A percentile compares a stretch with the other conserved stretches of the same genome.
Conservation (phyloP, 768 basidiomycete genomes). For the Calocera cornea region DNA sequence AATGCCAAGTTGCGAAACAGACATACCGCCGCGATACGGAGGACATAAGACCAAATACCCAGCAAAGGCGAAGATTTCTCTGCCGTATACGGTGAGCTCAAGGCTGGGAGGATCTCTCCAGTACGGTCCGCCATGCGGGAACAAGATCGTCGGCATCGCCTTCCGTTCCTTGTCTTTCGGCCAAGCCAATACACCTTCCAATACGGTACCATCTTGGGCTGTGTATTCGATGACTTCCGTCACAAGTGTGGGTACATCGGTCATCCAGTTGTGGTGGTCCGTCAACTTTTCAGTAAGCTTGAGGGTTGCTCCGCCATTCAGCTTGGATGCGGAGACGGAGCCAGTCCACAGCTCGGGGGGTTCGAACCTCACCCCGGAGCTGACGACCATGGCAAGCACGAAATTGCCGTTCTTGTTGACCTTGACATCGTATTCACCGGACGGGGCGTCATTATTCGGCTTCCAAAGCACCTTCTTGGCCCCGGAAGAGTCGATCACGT, state of each 20-base stretch:
- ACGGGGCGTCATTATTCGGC: too few relatives aligned
- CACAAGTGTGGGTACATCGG: neutral
- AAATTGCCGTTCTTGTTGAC: conserved; percentile 2
- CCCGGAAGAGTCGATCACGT: too few relatives aligned
- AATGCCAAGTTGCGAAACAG: too few relatives aligned
- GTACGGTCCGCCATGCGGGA: conserved; percentile 12
- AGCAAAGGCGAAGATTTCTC: neutral
- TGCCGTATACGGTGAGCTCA: neutral
- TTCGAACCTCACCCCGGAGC: conserved; percentile 9
- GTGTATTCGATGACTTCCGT: conserved; percentile 8
- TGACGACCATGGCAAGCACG: conserved; percentile 5
- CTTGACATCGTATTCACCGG: conserved; percentile 10
- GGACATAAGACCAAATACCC: conserved; percentile 10
- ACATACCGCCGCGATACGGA: conserved; percentile 13
- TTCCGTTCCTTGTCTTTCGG: conserved; percentile 5
- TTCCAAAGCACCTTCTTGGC: too few relatives aligned
- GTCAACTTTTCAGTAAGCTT: conserved; percentile 8
- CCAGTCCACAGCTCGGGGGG: conserved; percentile 9
- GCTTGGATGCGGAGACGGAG: neutral
- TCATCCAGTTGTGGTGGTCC: conserved; percentile 6
- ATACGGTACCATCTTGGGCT: conserved; percentile 7
- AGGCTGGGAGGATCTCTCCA: conserved; percentile 8
- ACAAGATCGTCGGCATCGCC: conserved; percentile 11
- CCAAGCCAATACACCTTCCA: conserved; percentile 10
- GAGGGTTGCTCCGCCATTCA: neutral